Evolutionary conservation across 2,329 filamentous ascomycete species (phyloP).

Genomic region (Aspergillus ibericus): DNA sequence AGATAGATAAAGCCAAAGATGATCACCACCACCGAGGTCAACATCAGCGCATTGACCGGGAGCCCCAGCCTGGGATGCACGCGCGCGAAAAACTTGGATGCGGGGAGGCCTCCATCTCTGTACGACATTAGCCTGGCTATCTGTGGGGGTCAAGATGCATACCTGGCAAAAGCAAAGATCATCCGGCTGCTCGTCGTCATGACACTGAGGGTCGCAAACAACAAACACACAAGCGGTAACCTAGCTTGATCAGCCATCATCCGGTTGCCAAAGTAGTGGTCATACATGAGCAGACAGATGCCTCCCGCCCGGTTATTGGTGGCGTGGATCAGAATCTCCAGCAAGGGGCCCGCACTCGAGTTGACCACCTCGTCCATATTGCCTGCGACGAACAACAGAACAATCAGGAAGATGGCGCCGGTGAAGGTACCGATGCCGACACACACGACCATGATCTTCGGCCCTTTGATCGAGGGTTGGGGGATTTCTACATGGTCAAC

Average conservation of each 20-base stretch:
- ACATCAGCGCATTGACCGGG: conserved; percentile 64
- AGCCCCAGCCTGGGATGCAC: conserved; percentile 62
- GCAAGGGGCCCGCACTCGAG: conserved; percentile 57
- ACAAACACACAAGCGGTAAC: conserved; percentile 30
- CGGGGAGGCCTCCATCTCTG: conserved; percentile 65
- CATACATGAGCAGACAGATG: conserved; percentile 61
- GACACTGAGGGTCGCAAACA: conserved; percentile 31
- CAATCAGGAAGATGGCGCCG: conserved; percentile 62
- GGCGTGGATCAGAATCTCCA: conserved; percentile 63
- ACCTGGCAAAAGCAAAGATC: conserved; percentile 34
- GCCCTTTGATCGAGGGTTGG: conserved; percentile 54
- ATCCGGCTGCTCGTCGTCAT: conserved; percentile 36
- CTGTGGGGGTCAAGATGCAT: not conserved
- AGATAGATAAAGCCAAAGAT: conserved; percentile 70
- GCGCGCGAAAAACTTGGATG: conserved; percentile 58
- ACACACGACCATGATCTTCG: conserved; percentile 65
- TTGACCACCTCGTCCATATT: conserved; percentile 57
- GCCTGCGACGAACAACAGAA: conserved; percentile 63
- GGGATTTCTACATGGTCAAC: conserved; percentile 34
- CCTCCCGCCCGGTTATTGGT: conserved; percentile 63
- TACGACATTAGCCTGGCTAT: not conserved
- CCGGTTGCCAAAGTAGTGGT: not conserved
- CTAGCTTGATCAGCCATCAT: conserved; percentile 17
- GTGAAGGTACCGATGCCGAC: conserved; percentile 63
- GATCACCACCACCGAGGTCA: conserved; percentile 62